Percentiles rank a stretch among this genome's conserved stretches.
phyloP scores from a whole-genome alignment of 2,329 filamentous ascomycete species.

The Penicillium sp. region DNA sequence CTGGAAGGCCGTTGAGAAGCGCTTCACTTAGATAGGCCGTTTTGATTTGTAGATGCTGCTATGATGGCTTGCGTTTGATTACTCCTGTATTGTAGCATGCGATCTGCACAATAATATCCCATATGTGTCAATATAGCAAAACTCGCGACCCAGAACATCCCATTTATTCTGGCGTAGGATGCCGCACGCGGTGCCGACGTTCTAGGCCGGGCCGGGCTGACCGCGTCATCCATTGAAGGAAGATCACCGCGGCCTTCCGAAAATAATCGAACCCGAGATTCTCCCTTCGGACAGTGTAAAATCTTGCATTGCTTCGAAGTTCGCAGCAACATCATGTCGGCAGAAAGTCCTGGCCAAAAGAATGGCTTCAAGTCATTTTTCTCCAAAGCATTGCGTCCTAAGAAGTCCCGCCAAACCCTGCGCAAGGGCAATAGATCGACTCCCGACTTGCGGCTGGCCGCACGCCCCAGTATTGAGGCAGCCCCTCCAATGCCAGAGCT shows the following conservation, averaged over 20 bases:
- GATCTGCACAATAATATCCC: constrained; percentile 11
- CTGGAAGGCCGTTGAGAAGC: constrained; percentile 84
- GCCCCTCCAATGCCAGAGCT: constrained; percentile 31
- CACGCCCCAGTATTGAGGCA: constrained; percentile 25
- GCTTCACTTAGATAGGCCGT: constrained; percentile 54
- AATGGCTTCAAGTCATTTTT: constrained; percentile 32
- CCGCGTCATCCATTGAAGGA: not conserved
- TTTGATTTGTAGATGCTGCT: constrained; percentile 9
- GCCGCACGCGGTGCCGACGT: not conserved
- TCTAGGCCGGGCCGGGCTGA: constrained; percentile 13
- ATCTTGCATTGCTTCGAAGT: not conserved
- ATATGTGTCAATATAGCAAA: not conserved
- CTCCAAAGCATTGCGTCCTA: constrained; percentile 31
- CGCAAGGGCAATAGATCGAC: constrained; percentile 33
- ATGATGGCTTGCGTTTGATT: constrained; percentile 7
- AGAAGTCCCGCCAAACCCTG: constrained; percentile 38
- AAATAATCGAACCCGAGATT: constrained; percentile 1
- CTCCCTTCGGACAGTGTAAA: constrained; percentile 2
- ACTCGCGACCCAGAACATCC: not conserved
- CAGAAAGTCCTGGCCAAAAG: constrained; percentile 32
- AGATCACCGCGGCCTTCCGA: constrained; percentile 8
- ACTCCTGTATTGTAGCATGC: constrained; percentile 21
- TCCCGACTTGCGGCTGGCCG: constrained; percentile 26
- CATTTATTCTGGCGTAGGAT: not conserved
- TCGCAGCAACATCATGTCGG: constrained; percentile 29